Evolutionary conservation across 192 early-diverging fungal genomes (phyloP), one percentile per base, ranked within the genome.

Genomic region (Haplosporangium gracile): DNA sequence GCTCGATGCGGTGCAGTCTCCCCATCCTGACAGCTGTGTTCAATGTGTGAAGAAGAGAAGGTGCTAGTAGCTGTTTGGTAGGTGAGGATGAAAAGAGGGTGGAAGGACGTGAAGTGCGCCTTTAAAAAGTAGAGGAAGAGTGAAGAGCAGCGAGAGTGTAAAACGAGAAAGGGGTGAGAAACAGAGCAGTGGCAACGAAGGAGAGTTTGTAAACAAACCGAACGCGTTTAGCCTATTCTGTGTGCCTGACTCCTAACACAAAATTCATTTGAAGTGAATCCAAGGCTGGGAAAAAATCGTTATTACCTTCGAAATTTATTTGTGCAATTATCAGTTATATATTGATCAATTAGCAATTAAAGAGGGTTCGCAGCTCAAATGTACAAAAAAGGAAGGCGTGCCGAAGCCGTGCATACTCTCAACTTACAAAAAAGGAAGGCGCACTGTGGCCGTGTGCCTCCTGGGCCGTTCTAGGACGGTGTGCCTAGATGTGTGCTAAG

Each of bases 1-100:
- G 91, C 87, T 98, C 97, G 40, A 99, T 92, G 78, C 95, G 94
- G 60, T 96, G 90, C 24, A 99, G 95, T 38, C 94, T 93, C 29
- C 95, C 95, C 95, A 95, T 96, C 43, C 77, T 85, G 70, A 24
- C 60, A 43, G 16, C 18, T 15, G 38, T 57, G 36, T 16, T 38
- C 22, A 39, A 39, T 53, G 63, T 29, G 7, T 74, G 29, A 68
- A 68, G 10, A 45, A 26, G 70, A 49, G 69, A 32, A 22, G 29
- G 47, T 6, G 71, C 7, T 15, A 0, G 15, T n/a, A 34, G 55
- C 42, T 39, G 47, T 0, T 39, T 65, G 42, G 60, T 10, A 38
- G 32, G 16, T 29, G 72, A 53, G 18, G 9, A 45, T 13, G 13
- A 24, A 69, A 11, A n/a, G 39, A 45, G 18, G 9, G 60, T 13